phyloP scores from a whole-genome alignment of 495 filamentous ascomycete genomes.

The Clohesyomyces aquaticus region DNA sequence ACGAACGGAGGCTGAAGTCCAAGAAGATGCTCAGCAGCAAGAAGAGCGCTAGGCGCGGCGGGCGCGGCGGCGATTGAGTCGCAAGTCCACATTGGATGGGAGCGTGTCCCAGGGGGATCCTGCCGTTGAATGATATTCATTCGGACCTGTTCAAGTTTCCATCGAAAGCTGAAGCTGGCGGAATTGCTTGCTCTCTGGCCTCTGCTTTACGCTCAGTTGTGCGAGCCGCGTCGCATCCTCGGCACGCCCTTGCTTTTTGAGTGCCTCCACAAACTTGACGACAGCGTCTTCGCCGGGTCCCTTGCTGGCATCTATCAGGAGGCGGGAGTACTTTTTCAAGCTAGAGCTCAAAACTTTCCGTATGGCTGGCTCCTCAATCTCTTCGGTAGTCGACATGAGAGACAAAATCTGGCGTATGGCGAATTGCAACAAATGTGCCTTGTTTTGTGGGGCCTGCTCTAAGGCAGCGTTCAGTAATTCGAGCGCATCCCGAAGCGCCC shows the following conservation, averaged over 20 bases:
- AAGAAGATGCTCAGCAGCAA: conserved; percentile 84
- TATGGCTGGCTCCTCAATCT: conserved; percentile 25
- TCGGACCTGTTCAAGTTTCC: conserved; percentile 13
- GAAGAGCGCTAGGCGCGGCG: conserved; percentile 69
- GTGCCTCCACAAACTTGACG: conserved; percentile 12
- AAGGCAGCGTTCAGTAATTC: conserved; percentile 55
- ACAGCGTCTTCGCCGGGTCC: conserved; percentile 23
- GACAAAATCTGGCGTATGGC: conserved; percentile 33
- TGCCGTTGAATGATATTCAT: not conserved
- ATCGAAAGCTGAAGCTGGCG: conserved; percentile 16
- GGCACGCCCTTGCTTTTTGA: conserved; percentile 11
- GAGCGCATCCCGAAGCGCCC: conserved; percentile 66
- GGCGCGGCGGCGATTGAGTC: conserved; percentile 42
- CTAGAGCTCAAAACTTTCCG: conserved; percentile 34
- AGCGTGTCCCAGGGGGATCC: not conserved
- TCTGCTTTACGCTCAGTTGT: conserved; percentile 20
- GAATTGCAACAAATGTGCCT: conserved; percentile 23
- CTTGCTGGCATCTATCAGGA: conserved; percentile 16
- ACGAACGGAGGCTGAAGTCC: conserved; percentile 65
- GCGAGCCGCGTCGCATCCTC: conserved; percentile 23
- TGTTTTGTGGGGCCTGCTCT: conserved; percentile 14
- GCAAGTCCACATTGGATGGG: not conserved
- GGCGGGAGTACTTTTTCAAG: conserved; percentile 29
- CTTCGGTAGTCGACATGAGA: conserved; percentile 11
- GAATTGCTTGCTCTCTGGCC: conserved; percentile 22